Evolutionary conservation across 2,329 filamentous ascomycete genomes (phyloP), one percentile per base, ranked within the genome.

Genomic region (Thyridium curvatum): DNA sequence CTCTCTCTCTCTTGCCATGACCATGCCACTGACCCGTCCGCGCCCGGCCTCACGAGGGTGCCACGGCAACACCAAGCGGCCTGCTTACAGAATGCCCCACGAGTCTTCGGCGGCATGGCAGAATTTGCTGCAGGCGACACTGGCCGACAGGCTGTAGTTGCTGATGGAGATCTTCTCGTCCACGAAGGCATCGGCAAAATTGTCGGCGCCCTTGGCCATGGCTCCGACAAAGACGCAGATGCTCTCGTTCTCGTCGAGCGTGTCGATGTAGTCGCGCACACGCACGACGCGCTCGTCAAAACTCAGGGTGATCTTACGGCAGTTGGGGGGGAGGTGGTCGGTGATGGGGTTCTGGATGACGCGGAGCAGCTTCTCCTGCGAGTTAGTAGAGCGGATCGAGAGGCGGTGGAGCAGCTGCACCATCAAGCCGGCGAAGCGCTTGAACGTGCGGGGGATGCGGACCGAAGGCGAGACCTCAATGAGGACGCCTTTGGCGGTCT

Each of bases 91-190:
- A 52, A 98, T 86, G 58, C 87, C 82, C 93, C 93, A 98, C 29
- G 84, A 84, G 62, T 98, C 93, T 66, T 98, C 93, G 32, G 90
- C 91, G 31, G 91, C 93, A 65, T 98, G 93, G 66, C 93, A 97
- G 72, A 98, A 97, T 65, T 97, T 98, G 79, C 91, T 96, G 75
- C 93, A 98, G 32, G 93, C 91, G 46, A 98, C 93, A 69, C 91
- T 97, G 45, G 93, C 93, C 56, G 88, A 95, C 46, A 98, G 74
- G 57, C 90, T 95, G 74, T 86, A 98, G 65, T 96, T 95, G 74
- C 91, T 97, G 68, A 98, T 97, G 53, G 86, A 88, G 58, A 98
- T 97, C 56, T 94, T 87, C 67, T 98, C 93, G 58, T 97, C 91
- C 55, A 97, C 94, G 65, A 86, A 88, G 31, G 79, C 77, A 59